Evolutionary conservation across 768 basidiomycete genomes (phyloP), one percentile per base, ranked within the genome.

Genomic region (Tylopilus rubrobrunneus): DNA sequence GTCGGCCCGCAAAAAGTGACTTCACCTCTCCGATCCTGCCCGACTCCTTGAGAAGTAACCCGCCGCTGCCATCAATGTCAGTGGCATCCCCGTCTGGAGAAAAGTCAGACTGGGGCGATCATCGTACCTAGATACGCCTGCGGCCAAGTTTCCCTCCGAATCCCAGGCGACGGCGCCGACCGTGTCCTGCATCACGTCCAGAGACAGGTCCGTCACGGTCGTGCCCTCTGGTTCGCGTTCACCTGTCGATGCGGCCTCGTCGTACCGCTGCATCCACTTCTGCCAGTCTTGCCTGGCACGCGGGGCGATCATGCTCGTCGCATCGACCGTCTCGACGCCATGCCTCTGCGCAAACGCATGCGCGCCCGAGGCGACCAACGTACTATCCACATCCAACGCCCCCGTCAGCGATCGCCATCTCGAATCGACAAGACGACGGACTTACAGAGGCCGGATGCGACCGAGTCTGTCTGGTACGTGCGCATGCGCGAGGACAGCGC

Each of bases 11-110:
- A 1, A 3, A 46, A 52, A 12, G 41, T 10, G 14, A 31, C 48
- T 61, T 57, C 40, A 89, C 89, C 74, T 92, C 88, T 28, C 90
- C 91, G 4, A 91, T 67, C 45, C 90, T 74, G 12, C 90, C 90
- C 4, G 87, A 76, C 45, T 75, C 68, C 65, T 92, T 92, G 51
- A 92, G 75, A 48, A 92, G 73, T n/a, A 92, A 67, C 0, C 90
- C 90, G 6, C 90, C 90, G 58, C 90, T 92, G 53, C 36, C 45
- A 39, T 3, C 5, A 19, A 28, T 11, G 12, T 60, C 47, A 49
- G 52, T 25, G 33, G 5, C 27, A 2, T 25, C 5, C 12, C 2
- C 7, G 9, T 23, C 14, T 19, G 23, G 11, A 28, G n/a, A 11
- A 25, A 5, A 15, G 28, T 7, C 15, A 28, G 15, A 8, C 23